A percentile compares a stretch with the other conserved stretches of the same genome.
These are phyloP conservation scores for Phytophthora meadii DNA, from an alignment of 352 stramenopile genomes.

Conservation along the genomic window DNA sequence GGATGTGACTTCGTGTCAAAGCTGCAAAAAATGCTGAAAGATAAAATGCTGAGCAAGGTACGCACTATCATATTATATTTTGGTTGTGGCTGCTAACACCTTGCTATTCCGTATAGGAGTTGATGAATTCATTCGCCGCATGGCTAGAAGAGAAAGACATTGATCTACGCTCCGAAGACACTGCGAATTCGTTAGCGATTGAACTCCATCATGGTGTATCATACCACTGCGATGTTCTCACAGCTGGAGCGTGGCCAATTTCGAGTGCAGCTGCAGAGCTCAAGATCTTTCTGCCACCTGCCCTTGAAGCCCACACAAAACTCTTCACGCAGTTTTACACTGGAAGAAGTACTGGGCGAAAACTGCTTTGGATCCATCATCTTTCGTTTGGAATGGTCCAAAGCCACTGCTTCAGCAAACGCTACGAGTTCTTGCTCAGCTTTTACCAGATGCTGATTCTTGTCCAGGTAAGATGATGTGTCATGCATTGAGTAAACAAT, in stretches of 20 bases:
- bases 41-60: constrained; percentile 88
- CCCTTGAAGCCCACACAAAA: constrained; percentile 64
- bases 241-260: constrained; percentile 85
- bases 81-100: constrained; percentile 5
- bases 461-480: constrained; percentile 50
- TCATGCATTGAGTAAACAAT: neutral
- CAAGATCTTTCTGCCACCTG: constrained; percentile 63
- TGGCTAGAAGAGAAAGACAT: constrained; percentile 78
- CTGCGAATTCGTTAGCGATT: constrained; percentile 51
- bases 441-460: constrained; percentile 89
- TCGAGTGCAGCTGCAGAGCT: constrained; percentile 61
- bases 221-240: constrained; percentile 85
- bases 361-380: constrained; percentile 83
- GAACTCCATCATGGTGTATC: constrained; percentile 60
- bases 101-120: constrained; percentile 49
- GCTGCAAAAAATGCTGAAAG: constrained; percentile 89
- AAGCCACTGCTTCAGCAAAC: constrained; percentile 70
- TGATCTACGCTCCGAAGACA: constrained; percentile 45
- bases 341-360: constrained; percentile 73
- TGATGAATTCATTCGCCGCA: constrained; percentile 65
- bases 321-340: constrained; percentile 89
- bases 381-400: constrained; percentile 80
- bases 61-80: neutral
- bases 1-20: constrained; percentile 89
- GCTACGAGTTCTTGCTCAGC: constrained; percentile 83